Conservation (phyloP, 2,329 filamentous ascomycete genomes). For the Penicillium concentricum region DNA sequence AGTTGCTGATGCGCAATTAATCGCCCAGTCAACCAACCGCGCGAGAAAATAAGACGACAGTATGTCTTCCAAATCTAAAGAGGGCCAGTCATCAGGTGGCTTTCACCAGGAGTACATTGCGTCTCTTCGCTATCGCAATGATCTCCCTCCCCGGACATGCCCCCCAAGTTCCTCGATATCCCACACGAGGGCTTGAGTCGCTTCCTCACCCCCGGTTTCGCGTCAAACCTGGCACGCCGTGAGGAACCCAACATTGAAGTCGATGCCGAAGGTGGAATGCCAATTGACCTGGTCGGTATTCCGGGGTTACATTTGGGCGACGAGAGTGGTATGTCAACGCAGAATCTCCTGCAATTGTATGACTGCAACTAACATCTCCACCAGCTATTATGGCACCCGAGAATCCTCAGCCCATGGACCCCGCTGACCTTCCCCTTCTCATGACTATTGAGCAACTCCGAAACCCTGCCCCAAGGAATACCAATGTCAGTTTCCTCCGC, state of each 20-base stretch:
- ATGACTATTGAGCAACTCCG: slow-evolving; percentile 80
- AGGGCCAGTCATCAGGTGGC: slow-evolving; percentile 39
- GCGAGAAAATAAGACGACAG: background rate
- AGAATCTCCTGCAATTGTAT: background rate
- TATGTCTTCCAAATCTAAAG: slow-evolving; percentile 44
- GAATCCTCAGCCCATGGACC: slow-evolving; percentile 69
- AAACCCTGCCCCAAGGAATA: slow-evolving; percentile 73
- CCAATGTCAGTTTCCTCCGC: slow-evolving; percentile 87
- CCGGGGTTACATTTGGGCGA: slow-evolving; percentile 93
- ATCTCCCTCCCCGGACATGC: slow-evolving; percentile 91
- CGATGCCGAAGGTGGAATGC: slow-evolving; percentile 97
- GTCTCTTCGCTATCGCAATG: slow-evolving; percentile 91
- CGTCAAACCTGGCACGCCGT: slow-evolving; percentile 81
- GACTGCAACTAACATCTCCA: slow-evolving; percentile 15
- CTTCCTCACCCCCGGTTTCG: slow-evolving; percentile 88
- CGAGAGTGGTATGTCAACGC: slow-evolving; percentile 69
- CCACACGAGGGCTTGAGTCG: slow-evolving; percentile 88
- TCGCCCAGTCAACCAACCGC: background rate
- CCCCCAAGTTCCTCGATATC: slow-evolving; percentile 95
- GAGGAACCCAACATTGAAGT: slow-evolving; percentile 96
- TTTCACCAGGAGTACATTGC: slow-evolving; percentile 97
- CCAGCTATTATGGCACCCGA: slow-evolving; percentile 79
- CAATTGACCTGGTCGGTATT: slow-evolving; percentile 90
- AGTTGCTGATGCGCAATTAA: background rate
- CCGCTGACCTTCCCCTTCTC: slow-evolving; percentile 80